Percentiles rank a stretch among this genome's conserved stretches.
phyloP scores from a whole-genome alignment of 176 grass and related monocot species.

The Oryza longistaminata region DNA sequence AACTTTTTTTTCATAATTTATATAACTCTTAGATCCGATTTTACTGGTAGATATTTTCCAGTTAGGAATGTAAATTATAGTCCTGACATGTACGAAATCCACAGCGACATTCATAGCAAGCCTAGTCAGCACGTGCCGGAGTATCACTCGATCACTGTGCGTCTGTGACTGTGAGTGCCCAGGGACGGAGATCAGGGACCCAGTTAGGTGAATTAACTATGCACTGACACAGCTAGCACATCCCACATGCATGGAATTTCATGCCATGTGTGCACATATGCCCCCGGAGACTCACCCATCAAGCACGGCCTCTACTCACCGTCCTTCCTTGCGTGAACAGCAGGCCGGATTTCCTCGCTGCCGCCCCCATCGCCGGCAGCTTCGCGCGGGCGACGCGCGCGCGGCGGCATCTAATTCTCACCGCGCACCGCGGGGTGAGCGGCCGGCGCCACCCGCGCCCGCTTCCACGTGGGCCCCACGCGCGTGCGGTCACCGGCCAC shows the following conservation, averaged over 20 bases:
- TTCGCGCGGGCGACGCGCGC: neutral
- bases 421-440: slow-evolving; percentile 25
- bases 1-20: no score
- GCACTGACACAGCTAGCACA: no score
- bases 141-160: neutral
- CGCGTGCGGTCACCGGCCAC: neutral
- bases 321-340: neutral
- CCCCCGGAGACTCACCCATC: neutral
- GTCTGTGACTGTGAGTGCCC: neutral
- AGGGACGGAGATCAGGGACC: no score
- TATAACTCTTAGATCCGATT: no score
- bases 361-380: slow-evolving; percentile 25
- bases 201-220: no score
- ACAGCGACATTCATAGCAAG: neutral
- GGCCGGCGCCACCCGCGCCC: neutral
- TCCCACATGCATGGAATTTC: no score
- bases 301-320: neutral
- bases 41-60: no score
- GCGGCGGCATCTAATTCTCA: neutral
- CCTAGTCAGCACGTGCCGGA: neutral
- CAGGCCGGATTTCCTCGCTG: neutral
- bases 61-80: no score
- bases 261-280: no score
- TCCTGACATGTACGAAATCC: neutral
- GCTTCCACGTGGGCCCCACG: neutral